Conservation (phyloP, 176 grass and related monocot genomes). For the Zoysia pacifica region DNA sequence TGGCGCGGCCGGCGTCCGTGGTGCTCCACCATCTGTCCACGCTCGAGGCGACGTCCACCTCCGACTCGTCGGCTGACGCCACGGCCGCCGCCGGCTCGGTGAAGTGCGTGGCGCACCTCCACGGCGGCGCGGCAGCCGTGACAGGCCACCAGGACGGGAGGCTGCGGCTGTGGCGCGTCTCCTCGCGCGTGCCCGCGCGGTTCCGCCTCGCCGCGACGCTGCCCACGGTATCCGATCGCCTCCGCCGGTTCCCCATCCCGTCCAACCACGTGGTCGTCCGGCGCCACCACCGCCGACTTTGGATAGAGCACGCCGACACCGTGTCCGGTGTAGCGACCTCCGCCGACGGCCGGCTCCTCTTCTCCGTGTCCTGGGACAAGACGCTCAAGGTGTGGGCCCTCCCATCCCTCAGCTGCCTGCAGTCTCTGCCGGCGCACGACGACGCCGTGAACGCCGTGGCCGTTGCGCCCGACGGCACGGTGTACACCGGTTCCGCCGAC, state of each 20-base stretch:
- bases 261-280: conserved; percentile 71
- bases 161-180: conserved; percentile 68
- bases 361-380: conserved; percentile 93
- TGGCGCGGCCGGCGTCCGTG: conserved; percentile 40
- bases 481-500: conserved; percentile 86
- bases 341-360: conserved; percentile 53
- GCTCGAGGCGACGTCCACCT: conserved; percentile 39
- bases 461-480: conserved; percentile 62
- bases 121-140: conserved; percentile 15
- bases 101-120: conserved; percentile 60
- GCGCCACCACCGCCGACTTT: conserved; percentile 70
- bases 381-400: conserved; percentile 89
- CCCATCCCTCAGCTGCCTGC: conserved; percentile 69
- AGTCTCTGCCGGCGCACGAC: conserved; percentile 77
- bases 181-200: conserved; percentile 12
- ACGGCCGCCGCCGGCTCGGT: conserved; percentile 47
- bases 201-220: conserved; percentile 65
- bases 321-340: conserved; percentile 60
- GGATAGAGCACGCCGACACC: conserved; percentile 78
- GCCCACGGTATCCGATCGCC: conserved; percentile 70
- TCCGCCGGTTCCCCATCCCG: conserved; percentile 74
- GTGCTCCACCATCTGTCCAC: conserved; percentile 41
- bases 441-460: conserved; percentile 88
- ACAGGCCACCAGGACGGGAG: conserved; percentile 85
- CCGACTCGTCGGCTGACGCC: conserved; percentile 22